These are phyloP conservation scores for Fusarium tricinctum DNA, from an alignment of 2,329 filamentous ascomycete species.

Conservation along the genomic window DNA sequence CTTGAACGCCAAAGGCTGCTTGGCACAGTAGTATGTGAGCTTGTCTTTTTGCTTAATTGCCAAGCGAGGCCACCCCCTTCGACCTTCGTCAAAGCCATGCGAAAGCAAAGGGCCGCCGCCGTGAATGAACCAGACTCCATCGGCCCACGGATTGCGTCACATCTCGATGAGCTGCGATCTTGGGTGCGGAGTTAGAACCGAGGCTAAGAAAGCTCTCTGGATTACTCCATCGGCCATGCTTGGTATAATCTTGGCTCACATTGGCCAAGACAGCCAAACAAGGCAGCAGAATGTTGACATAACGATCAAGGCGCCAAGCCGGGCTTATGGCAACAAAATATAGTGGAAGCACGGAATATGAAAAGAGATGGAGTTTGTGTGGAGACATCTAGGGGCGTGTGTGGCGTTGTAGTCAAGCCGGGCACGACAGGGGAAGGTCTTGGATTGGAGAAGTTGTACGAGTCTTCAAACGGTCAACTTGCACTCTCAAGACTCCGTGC, in stretches of 20 bases:
- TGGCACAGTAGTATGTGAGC: neutral
- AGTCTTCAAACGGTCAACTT: constrained; percentile 2
- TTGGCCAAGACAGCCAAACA: constrained; percentile 37
- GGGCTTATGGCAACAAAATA: constrained; percentile 42
- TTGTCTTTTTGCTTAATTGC: constrained; percentile 18
- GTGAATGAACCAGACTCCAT: constrained; percentile 3
- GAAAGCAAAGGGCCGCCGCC: neutral
- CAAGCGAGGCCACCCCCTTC: constrained; percentile 10
- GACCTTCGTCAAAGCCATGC: constrained; percentile 10
- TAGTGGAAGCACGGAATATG: constrained; percentile 14
- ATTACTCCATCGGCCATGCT: constrained; percentile 6
- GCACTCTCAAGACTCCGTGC: neutral
- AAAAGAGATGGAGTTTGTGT: constrained; percentile 22
- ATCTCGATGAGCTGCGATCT: constrained; percentile 35
- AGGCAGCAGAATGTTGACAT: constrained; percentile 34
- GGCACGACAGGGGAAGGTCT: constrained; percentile 21
- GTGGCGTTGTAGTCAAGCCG: constrained; percentile 30
- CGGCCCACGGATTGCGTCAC: constrained; percentile 15
- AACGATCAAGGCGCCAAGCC: constrained; percentile 41
- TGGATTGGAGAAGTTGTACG: constrained; percentile 8
- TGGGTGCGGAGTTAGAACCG: constrained; percentile 4
- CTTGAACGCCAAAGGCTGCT: neutral
- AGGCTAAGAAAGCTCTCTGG: constrained; percentile 27
- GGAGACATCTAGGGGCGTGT: constrained; percentile 26
- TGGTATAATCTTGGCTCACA: constrained; percentile 33